A percentile compares a stretch with the other conserved stretches of the same genome.
phyloP scores from a whole-genome alignment of 2,329 filamentous ascomycete species.

The Myotisia sp. region DNA sequence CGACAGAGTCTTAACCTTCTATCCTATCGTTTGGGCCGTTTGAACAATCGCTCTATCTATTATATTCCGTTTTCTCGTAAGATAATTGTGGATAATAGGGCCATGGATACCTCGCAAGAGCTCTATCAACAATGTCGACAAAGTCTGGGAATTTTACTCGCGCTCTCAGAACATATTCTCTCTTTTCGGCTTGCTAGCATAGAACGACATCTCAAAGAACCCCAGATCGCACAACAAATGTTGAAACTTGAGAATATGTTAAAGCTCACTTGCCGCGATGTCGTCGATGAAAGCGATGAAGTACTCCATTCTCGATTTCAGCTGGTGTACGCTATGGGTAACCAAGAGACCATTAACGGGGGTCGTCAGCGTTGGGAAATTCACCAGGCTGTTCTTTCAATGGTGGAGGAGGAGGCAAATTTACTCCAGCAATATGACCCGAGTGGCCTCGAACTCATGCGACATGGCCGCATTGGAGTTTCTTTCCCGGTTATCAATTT shows the following conservation, averaged over 20 bases:
- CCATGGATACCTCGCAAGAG: constrained; percentile 16
- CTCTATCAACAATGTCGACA: constrained; percentile 14
- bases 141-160: constrained; percentile 40
- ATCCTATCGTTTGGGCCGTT: constrained; percentile 39
- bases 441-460: too few species aligned
- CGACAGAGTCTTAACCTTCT: constrained; percentile 48
- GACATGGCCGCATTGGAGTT: too few species aligned
- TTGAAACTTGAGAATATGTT: too few species aligned
- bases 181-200: constrained; percentile 54
- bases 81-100: constrained; percentile 15
- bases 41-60: constrained; percentile 41
- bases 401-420: too few species aligned
- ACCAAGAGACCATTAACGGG: constrained; percentile 37
- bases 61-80: constrained; percentile 47
- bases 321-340: constrained; percentile 43
- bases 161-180: constrained; percentile 49
- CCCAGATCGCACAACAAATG: too few species aligned
- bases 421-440: too few species aligned
- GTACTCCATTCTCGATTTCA: constrained; percentile 42
- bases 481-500: too few species aligned
- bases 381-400: constrained; percentile 26
- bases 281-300: constrained; percentile 46
- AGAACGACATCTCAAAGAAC: too few species aligned
- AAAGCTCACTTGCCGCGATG: too few species aligned
- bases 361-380: constrained; percentile 41